Percentiles rank a stretch among this genome's conserved stretches.
Conservation (phyloP, 768 basidiomycete genomes). For the Suillus brevipes region DNA sequence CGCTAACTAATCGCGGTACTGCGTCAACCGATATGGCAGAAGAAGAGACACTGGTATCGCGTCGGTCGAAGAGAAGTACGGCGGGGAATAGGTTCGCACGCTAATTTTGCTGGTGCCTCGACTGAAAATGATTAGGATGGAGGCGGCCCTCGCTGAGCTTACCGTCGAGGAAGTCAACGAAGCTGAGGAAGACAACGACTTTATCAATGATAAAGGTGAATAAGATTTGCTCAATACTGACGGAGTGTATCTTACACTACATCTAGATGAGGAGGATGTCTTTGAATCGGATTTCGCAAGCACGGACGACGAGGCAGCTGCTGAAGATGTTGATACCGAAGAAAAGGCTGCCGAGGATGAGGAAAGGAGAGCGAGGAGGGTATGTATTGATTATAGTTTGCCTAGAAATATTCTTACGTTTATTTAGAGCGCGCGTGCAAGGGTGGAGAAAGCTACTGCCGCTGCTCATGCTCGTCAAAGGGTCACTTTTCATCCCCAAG, state of each 20-base stretch:
- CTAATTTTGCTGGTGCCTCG: not conserved
- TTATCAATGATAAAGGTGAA: slow-evolving; percentile 62
- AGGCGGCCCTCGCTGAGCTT: slow-evolving; percentile 65
- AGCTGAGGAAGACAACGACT: slow-evolving; percentile 73
- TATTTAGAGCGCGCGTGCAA: slow-evolving; percentile 51
- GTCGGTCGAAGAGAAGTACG: slow-evolving; percentile 68
- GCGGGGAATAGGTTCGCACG: slow-evolving; percentile 70
- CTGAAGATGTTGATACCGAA: slow-evolving; percentile 53
- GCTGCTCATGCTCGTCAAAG: slow-evolving; percentile 66
- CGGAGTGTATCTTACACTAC: not conserved
- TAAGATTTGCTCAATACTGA: not conserved
- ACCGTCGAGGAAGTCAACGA: slow-evolving; percentile 52
- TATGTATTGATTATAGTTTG: not conserved
- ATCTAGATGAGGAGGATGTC: slow-evolving; percentile 74
- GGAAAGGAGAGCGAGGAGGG: slow-evolving; percentile 46
- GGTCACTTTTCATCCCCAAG: slow-evolving; percentile 66
- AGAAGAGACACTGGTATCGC: slow-evolving; percentile 23
- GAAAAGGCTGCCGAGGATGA: slow-evolving; percentile 63
- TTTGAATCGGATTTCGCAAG: slow-evolving; percentile 86
- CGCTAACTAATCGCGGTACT: not conserved
- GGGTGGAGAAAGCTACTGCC: slow-evolving; percentile 63
- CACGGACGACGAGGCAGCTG: slow-evolving; percentile 67
- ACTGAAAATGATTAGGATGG: slow-evolving; percentile 53
- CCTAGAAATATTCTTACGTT: not conserved
- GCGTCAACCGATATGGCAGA: slow-evolving; percentile 6